phyloP scores from a whole-genome alignment of 2,329 filamentous ascomycete genomes.

The Phialocephala sp. region DNA sequence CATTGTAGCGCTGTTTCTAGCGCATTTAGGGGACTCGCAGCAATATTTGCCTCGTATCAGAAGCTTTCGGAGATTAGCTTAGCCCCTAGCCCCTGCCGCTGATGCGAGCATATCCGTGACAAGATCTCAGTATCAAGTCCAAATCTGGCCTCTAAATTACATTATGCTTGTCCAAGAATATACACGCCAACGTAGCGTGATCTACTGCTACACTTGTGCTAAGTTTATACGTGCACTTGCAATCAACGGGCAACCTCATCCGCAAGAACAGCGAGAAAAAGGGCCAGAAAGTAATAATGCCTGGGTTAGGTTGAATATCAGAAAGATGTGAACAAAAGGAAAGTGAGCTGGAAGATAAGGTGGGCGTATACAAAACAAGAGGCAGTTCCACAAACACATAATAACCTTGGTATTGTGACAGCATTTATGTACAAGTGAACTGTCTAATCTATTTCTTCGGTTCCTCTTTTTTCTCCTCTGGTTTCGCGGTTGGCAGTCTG shows the following conservation, averaged over 20 bases:
- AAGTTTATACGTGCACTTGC: not conserved
- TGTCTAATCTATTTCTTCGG: constrained; percentile 76
- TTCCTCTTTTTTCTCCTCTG: constrained; percentile 89
- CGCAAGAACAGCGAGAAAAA: too few species aligned
- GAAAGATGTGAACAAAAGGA: not conserved
- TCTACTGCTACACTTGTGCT: too few species aligned
- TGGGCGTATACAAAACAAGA: not conserved
- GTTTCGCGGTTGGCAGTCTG: constrained; percentile 94
- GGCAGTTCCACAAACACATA: not conserved
- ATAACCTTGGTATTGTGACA: constrained; percentile 23
- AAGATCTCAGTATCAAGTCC: too few species aligned
- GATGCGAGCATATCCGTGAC: too few species aligned
- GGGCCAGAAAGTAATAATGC: not conserved
- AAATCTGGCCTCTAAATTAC: too few species aligned
- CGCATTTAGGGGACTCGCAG: too few species aligned
- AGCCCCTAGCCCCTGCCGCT: too few species aligned
- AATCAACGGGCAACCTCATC: not conserved
- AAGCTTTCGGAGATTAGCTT: too few species aligned
- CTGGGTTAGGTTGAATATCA: not conserved
- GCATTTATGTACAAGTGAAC: constrained; percentile 39
- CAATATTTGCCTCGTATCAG: too few species aligned
- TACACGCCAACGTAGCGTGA: too few species aligned
- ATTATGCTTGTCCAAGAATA: too few species aligned
- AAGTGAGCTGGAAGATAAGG: not conserved
- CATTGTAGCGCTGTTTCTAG: too few species aligned